Base-by-base conservation (phyloP, 164 flowering plant genomes). In the Liquidambar formosana region DNA sequence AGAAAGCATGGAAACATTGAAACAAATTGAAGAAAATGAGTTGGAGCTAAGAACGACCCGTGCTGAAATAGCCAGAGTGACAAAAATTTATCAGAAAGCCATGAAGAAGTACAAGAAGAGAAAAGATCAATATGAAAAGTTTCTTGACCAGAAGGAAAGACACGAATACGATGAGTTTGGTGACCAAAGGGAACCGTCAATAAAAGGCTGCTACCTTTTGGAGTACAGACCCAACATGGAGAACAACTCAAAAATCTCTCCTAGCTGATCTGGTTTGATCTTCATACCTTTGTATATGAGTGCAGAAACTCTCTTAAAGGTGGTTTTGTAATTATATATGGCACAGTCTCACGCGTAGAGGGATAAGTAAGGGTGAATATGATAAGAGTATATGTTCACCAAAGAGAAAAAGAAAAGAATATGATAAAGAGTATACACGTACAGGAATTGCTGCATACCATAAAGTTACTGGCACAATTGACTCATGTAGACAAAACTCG, bases 21-120 rank as follows among this genome's bases (percentile, higher is more conserved):
- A 57, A 41, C 49, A 58, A 58, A 65, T 78, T 0, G 57, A 73
- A 48, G 71, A 66, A 22, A 73, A 58, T 61, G 72, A 52, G 52
- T 25, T 23, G 47, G 67, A 67, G 49, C 25, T 78, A 22, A 65
- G 56, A 21, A 27, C 11, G 1, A 61, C 44, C 5, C 13, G 19
- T 5, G 33, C 21, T 13, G 49, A 64, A 16, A 69, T 70, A 49
- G 59, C n/a, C 19, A 60, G 33, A 23, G 43, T 51, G 19, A 33
- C 10, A 0, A 51, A 56, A 21, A n/a, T 51, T 1, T 65, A 43
- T 54, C 22, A 27, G 23, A 71, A 74, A 33, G 49, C 56, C 12
- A 0, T 25, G 23, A 64, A 67, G 74, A 71, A 70, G 54, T 81
- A 74, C 43, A 4, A 38, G 0, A 79, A 71, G 66, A 75, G 33